A percentile compares a stretch with the other conserved stretches of the same genome.
Conservation (phyloP, 306 rosid species). For the Quercus aquifolioides region DNA sequence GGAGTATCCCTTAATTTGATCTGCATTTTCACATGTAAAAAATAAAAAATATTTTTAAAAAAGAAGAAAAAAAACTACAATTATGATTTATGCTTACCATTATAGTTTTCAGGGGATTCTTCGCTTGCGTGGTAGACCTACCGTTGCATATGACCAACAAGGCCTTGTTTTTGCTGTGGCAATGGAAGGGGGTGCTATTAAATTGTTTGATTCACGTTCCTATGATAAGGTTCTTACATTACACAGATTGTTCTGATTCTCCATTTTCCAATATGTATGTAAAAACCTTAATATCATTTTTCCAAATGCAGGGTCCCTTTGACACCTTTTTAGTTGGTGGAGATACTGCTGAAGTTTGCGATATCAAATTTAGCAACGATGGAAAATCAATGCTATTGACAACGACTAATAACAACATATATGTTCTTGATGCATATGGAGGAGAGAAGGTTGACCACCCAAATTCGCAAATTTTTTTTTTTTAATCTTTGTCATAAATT, state of each 20-base stretch:
- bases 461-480: background rate
- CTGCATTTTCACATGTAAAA: background rate
- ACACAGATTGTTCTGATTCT: conserved; percentile 12
- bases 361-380: conserved; percentile 93
- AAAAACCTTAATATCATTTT: conserved; percentile 17
- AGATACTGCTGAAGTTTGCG: conserved; percentile 94
- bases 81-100: conserved; percentile 48
- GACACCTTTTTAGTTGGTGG: conserved; percentile 98
- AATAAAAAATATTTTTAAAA: background rate
- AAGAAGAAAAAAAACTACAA: background rate
- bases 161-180: conserved; percentile 99
- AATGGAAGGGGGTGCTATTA: conserved; percentile 99
- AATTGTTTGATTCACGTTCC: conserved; percentile 92
- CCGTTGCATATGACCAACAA: conserved; percentile 98
- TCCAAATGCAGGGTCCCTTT: conserved; percentile 78
- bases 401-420: conserved; percentile 75
- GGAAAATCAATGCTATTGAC: conserved; percentile 98
- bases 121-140: conserved; percentile 87
- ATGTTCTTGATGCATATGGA: conserved; percentile 92
- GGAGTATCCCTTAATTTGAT: background rate
- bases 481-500: background rate
- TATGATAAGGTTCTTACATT: conserved; percentile 78
- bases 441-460: conserved; percentile 77
- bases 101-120: conserved; percentile 80
- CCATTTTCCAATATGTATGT: conserved; percentile 12